Evolutionary conservation across 805 yeast genomes (phyloP), one percentile per base, ranked within the genome.

Genomic region (Hanseniaspora thailandica): DNA sequence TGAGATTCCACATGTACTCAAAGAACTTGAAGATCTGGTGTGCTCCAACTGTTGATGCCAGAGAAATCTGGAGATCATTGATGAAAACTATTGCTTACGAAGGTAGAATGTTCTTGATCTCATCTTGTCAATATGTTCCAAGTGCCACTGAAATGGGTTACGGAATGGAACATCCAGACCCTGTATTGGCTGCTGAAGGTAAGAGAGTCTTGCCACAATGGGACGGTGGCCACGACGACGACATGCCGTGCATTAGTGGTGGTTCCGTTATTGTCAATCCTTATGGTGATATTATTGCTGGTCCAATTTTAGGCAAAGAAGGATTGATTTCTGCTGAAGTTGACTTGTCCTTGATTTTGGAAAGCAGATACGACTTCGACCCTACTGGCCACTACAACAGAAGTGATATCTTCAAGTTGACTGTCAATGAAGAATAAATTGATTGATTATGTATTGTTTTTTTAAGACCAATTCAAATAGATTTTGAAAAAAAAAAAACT

Each of bases 31-130:
- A 69, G 52, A 60, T 72, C 25, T 71, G 69, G 65, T 67, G 67
- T 39, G 75, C 76, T 3, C 76, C 76, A 52, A 70, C 74, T 15
- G 73, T 72, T 17, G 76, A 72, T 54, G 71, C 69, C 56, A 63
- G 76, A 36, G 72, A 69, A n/a, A 67, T 71, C 35, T 72, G 75
- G 75, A 62, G 66, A 56, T 62, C 69, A 4, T 67, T 69, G 3
- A 71, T 73, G 68, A 66, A 69, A 55, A 71, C 73, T 25, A 66
- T 71, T 47, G 75, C 67, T 10, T 66, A 62, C 59, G 74, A 73
- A 57, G 75, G 74, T 3, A 61, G 76, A 39, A 57, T 64, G 28
- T 73, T 69, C 57, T 61, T 69, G 25, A 63, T 73, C 19, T 63
- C 70, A 54, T 73, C 75, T 1, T 73, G 70, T 5, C 74, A 69